Evolutionary conservation across 2,329 filamentous ascomycete genomes (phyloP).

Genomic region (Corynespora cassiicola): DNA sequence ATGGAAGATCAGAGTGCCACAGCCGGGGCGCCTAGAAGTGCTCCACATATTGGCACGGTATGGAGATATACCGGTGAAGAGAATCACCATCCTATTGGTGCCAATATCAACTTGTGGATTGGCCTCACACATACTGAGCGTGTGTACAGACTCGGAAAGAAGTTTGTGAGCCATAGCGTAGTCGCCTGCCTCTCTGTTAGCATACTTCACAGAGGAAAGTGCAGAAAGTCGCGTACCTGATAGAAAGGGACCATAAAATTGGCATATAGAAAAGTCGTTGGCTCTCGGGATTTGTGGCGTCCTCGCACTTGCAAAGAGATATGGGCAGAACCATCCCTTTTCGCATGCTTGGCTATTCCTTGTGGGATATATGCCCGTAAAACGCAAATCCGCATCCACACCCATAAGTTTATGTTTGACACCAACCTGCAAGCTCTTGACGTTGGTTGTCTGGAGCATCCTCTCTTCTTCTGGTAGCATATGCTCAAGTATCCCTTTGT

Average conservation of each 20-base stretch:
- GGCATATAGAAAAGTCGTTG: conserved; percentile 45
- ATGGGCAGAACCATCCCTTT: conserved; percentile 48
- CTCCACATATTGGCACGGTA: conserved; percentile 45
- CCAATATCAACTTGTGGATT: conserved; percentile 33
- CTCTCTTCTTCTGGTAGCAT: conserved; percentile 48
- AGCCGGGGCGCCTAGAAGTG: conserved; percentile 45
- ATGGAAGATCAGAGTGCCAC: conserved; percentile 45
- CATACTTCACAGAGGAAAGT: neutral
- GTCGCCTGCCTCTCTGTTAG: conserved; percentile 30
- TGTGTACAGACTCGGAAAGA: conserved; percentile 36
- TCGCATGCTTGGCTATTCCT: conserved; percentile 32
- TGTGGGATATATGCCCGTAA: conserved; percentile 32
- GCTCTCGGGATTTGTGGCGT: conserved; percentile 38
- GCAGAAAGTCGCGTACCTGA: conserved; percentile 26
- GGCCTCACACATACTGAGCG: conserved; percentile 40
- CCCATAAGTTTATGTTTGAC: conserved; percentile 51
- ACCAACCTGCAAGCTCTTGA: conserved; percentile 44
- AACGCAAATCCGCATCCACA: conserved; percentile 45
- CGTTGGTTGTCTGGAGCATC: conserved; percentile 42
- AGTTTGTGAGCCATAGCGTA: conserved; percentile 45
- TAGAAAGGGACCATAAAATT: conserved; percentile 46
- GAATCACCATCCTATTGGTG: conserved; percentile 42
- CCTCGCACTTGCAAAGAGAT: conserved; percentile 41
- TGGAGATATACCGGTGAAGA: conserved; percentile 48
- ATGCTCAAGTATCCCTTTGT: conserved; percentile 46